Evolutionary conservation across 345 rosid genomes (phyloP).

Genomic region (Arabidopsis arenosa): DNA sequence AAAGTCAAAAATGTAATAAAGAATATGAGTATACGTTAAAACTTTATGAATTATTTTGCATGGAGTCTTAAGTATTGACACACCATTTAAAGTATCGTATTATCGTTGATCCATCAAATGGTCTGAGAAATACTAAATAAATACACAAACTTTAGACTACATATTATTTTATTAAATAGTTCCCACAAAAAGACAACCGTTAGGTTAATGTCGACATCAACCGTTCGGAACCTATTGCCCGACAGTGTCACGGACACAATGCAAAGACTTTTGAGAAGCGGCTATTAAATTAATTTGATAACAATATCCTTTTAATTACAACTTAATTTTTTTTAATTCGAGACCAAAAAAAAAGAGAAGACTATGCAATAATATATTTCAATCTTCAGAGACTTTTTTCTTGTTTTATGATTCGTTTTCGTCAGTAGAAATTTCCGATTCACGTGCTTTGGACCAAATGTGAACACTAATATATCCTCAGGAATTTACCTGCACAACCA

Average conservation of each 20-base stretch:
- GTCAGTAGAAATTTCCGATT: background rate
- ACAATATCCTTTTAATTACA: too few relatives aligned
- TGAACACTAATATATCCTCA: constrained; percentile 34
- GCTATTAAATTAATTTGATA: background rate
- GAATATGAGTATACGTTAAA: constrained; percentile 1
- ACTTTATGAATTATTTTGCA: constrained; percentile 1
- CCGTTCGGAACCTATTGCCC: constrained; percentile 41
- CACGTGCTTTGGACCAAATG: constrained; percentile 43
- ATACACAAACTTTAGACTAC: background rate
- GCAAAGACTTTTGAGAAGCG: constrained; percentile 40
- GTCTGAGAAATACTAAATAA: background rate
- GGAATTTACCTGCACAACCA: constrained; percentile 17
- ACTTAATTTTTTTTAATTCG: too few relatives aligned
- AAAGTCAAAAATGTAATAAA: constrained; percentile 5
- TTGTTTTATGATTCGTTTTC: background rate
- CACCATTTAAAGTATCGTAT: constrained; percentile 10
- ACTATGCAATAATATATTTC: background rate
- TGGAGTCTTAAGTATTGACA: constrained; percentile 7
- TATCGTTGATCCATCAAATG: constrained; percentile 15
- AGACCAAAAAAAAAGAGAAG: too few relatives aligned
- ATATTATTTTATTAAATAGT: constrained; percentile 12
- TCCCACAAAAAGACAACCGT: constrained; percentile 41
- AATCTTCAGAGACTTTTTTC: constrained; percentile 19
- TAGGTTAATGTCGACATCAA: constrained; percentile 46
- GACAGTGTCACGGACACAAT: constrained; percentile 42